phyloP scores from a whole-genome alignment of 306 rosid genomes.

The Astragalus glycyphyllos region DNA sequence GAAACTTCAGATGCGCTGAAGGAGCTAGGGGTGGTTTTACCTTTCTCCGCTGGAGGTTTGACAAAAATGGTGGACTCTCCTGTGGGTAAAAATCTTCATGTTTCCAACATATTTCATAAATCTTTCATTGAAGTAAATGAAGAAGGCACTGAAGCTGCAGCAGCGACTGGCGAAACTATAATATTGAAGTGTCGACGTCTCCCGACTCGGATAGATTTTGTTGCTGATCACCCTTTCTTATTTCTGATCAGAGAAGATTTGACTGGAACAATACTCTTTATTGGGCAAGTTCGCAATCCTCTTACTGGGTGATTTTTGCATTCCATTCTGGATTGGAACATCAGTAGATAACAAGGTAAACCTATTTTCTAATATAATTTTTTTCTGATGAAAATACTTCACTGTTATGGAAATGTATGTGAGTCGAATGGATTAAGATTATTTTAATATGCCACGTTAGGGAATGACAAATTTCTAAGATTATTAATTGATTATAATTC shows the following conservation, averaged over 20 bases:
- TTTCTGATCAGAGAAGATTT: conserved; percentile 69
- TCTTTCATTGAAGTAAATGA: conserved; percentile 86
- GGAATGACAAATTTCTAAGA: neutral
- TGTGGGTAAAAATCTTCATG: conserved; percentile 47
- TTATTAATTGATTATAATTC: neutral
- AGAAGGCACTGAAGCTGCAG: conserved; percentile 90
- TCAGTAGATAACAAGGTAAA: neutral
- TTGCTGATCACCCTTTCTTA: conserved; percentile 84
- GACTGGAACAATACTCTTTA: conserved; percentile 71
- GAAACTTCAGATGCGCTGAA: conserved; percentile 58
- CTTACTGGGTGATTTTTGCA: conserved; percentile 35
- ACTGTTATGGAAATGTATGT: neutral
- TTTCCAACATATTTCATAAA: conserved; percentile 65
- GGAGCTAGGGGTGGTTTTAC: conserved; percentile 70
- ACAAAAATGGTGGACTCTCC: conserved; percentile 76
- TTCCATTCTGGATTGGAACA: neutral
- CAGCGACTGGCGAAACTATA: conserved; percentile 54
- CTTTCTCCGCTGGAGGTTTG: conserved; percentile 64
- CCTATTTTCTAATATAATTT: neutral
- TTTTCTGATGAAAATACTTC: neutral
- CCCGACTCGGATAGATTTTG: conserved; percentile 56
- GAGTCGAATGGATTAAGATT: neutral
- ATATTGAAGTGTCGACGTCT: neutral
- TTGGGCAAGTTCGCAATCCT: conserved; percentile 81
- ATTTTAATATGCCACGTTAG: neutral